A percentile compares a stretch with the other conserved stretches of the same genome.
Conservation (phyloP, 495 filamentous ascomycete species). For the Aspergillus baeticus region DNA sequence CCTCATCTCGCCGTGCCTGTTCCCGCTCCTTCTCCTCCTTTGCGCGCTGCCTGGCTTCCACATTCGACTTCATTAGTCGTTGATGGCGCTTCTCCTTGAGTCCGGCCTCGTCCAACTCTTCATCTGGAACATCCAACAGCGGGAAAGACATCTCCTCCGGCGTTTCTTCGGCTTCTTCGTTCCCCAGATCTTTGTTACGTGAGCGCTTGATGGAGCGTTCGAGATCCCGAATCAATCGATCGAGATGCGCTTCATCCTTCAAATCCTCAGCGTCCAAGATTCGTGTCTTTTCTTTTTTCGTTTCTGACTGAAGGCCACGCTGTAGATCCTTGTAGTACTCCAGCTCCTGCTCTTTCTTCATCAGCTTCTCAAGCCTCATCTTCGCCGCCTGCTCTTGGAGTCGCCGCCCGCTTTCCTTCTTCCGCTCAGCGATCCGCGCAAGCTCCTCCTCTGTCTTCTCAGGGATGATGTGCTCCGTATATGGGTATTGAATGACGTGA, state of each 20-base stretch:
- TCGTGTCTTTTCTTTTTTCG: conserved; percentile 85
- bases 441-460: conserved; percentile 95
- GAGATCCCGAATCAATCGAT: conserved; percentile 78
- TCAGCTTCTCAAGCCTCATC: conserved; percentile 89
- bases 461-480: conserved; percentile 80
- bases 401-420: conserved; percentile 87
- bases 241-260: conserved; percentile 81
- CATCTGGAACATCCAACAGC: conserved; percentile 85
- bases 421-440: conserved; percentile 79
- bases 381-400: conserved; percentile 96
- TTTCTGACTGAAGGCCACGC: conserved; percentile 59
- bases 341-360: conserved; percentile 92
- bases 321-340: conserved; percentile 90
- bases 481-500: conserved; percentile 86
- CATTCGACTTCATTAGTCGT: conserved; percentile 86
- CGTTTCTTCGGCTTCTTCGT: conserved; percentile 72
- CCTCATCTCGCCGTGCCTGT: conserved; percentile 76
- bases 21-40: conserved; percentile 95
- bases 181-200: conserved; percentile 87
- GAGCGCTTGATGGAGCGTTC: conserved; percentile 85
- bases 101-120: conserved; percentile 85
- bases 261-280: conserved; percentile 87
- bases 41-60: conserved; percentile 86
- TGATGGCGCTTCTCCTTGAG: conserved; percentile 90
- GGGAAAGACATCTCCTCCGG: conserved; percentile 79